These are phyloP conservation scores for Tarenaya hassleriana DNA, from an alignment of 345 rosid genomes.

Conservation along the genomic window DNA sequence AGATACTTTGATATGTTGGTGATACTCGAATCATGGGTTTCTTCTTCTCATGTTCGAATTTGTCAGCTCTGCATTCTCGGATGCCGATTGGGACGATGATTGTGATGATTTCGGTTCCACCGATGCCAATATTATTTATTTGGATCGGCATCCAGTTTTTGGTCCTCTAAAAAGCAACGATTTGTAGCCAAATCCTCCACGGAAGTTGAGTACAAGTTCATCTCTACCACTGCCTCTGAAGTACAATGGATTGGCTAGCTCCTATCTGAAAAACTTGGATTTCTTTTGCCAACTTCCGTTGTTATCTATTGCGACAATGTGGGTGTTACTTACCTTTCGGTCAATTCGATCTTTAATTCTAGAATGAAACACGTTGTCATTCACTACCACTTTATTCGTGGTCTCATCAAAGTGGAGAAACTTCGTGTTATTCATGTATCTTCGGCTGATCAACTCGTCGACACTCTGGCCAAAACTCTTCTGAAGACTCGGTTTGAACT, in stretches of 20 bases:
- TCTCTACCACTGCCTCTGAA: not conserved
- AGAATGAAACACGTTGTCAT: conserved; percentile 12
- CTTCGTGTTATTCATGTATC: not conserved
- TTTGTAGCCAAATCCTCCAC: not conserved
- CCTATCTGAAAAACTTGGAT: not conserved
- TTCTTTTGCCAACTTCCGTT: not conserved
- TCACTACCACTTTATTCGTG: conserved; percentile 7
- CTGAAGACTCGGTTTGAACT: not conserved
- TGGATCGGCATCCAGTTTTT: not conserved
- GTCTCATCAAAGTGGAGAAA: not conserved
- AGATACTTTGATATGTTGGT: not conserved
- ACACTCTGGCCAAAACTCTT: not conserved
- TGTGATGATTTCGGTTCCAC: not conserved
- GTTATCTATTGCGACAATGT: not conserved
- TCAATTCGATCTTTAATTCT: conserved; percentile 1
- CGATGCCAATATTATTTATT: not conserved
- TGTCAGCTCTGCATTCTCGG: not conserved
- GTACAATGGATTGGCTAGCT: not conserved
- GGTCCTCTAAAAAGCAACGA: not conserved
- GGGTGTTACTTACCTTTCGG: not conserved
- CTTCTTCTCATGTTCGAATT: not conserved
- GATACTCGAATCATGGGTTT: not conserved
- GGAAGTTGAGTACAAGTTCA: not conserved
- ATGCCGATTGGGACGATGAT: not conserved
- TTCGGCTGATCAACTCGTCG: not conserved